Conservation (phyloP, 2,329 filamentous ascomycete genomes). For the Penicillium occitanis region DNA sequence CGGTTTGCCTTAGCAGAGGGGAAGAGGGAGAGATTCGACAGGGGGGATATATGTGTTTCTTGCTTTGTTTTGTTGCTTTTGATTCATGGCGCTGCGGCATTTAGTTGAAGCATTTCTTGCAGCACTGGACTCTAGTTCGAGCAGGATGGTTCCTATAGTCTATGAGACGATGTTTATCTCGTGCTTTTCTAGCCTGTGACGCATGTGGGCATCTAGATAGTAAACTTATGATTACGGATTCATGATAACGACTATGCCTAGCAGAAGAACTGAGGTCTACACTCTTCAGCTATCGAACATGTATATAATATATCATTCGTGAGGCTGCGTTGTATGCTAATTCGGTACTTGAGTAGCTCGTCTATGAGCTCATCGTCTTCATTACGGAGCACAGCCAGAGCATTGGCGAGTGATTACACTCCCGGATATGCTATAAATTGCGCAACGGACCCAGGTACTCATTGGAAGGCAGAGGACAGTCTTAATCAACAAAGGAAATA, state of each 20-base stretch:
- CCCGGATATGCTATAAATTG: not conserved
- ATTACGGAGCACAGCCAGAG: not conserved
- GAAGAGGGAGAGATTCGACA: too few species aligned
- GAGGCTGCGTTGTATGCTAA: not conserved
- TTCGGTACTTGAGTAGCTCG: not conserved
- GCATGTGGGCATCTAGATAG: not conserved
- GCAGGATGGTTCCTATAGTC: not conserved
- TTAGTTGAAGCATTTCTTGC: not conserved
- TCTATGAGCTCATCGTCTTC: not conserved
- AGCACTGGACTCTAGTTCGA: not conserved
- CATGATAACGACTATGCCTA: not conserved
- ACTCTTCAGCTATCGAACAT: not conserved
- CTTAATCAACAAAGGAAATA: slow-evolving; percentile 6
- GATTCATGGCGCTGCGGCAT: slow-evolving; percentile 13
- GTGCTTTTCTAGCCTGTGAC: not conserved
- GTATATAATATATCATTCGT: not conserved
- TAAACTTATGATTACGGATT: slow-evolving; percentile 4
- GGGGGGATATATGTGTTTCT: not conserved
- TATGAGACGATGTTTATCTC: not conserved
- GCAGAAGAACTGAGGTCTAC: not conserved
- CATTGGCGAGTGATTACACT: not conserved
- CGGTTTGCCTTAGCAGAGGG: not conserved
- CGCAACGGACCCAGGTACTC: not conserved
- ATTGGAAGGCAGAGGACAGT: not conserved
- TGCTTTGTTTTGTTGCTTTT: not conserved